phyloP scores from a whole-genome alignment of 345 rosid genomes.

The Brassica incana region DNA sequence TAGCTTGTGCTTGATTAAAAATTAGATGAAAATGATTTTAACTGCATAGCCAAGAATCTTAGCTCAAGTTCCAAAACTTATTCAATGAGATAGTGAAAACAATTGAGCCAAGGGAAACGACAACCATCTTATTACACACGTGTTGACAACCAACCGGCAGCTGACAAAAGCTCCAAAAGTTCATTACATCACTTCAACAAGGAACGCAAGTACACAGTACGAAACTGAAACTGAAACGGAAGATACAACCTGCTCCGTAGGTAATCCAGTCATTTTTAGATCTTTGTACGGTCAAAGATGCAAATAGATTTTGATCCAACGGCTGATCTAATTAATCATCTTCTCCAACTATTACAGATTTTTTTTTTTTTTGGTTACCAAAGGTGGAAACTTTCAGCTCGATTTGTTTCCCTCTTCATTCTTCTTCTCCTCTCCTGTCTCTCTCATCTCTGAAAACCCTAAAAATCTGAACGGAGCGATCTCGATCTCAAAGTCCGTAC shows the following conservation, averaged over 20 bases:
- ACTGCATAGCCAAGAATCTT: no score
- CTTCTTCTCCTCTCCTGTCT: slow-evolving; percentile 4
- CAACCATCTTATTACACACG: slow-evolving; percentile 3
- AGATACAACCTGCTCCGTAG: slow-evolving; percentile 1
- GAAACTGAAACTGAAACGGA: neutral
- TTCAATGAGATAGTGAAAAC: no score
- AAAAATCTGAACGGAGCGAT: slow-evolving; percentile 8
- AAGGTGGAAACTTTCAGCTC: neutral
- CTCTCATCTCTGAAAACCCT: slow-evolving; percentile 14
- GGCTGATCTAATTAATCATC: slow-evolving; percentile 1
- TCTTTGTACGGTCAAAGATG: slow-evolving; percentile 5
- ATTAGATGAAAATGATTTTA: no score
- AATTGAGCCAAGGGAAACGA: neutral
- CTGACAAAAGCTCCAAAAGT: slow-evolving; percentile 1
- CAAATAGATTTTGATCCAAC: slow-evolving; percentile 7
- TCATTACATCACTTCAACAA: neutral
- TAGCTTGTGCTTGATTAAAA: no score
- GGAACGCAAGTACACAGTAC: neutral
- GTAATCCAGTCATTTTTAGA: slow-evolving; percentile 3
- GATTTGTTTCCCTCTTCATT: slow-evolving; percentile 33
- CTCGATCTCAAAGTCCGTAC: neutral
- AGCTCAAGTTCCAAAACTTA: no score
- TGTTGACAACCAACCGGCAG: slow-evolving; percentile 12
- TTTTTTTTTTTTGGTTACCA: neutral
- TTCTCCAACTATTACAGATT: neutral